Evolutionary conservation across 345 rosid genomes (phyloP).

Genomic region (Lumnitzera littorea): DNA sequence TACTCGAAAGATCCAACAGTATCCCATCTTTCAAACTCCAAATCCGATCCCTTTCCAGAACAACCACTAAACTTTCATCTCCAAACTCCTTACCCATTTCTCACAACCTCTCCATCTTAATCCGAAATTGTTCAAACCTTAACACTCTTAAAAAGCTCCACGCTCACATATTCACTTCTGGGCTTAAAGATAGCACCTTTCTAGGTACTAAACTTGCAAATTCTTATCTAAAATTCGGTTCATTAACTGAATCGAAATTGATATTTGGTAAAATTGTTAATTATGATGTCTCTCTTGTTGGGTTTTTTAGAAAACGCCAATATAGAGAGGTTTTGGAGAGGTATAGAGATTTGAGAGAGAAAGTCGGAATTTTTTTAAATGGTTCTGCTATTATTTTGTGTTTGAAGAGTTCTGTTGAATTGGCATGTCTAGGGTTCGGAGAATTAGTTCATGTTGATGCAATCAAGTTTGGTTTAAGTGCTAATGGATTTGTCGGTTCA

Average conservation of each 20-base stretch:
- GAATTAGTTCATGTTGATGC: conserved; percentile 23
- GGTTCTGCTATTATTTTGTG: conserved; percentile 12
- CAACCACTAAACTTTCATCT: too few relatives aligned
- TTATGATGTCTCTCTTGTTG: conserved; percentile 8
- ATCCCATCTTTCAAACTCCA: background rate
- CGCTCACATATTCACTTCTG: conserved; percentile 19
- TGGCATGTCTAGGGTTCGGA: conserved; percentile 18
- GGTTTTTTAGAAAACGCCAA: conserved; percentile 15
- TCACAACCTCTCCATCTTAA: conserved; percentile 8
- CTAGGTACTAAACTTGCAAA: conserved; percentile 15
- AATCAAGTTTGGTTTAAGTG: conserved; percentile 17
- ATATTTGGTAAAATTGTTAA: conserved; percentile 14
- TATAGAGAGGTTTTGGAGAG: conserved; percentile 20
- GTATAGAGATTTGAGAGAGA: conserved; percentile 16
- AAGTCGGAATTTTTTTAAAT: conserved; percentile 9
- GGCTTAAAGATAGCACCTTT: conserved; percentile 5
- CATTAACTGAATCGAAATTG: conserved; percentile 18
- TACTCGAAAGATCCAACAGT: background rate
- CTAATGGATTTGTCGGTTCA: conserved; percentile 18
- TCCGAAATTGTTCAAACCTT: conserved; percentile 14
- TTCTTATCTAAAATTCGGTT: conserved; percentile 16
- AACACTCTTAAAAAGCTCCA: conserved; percentile 17
- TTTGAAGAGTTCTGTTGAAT: conserved; percentile 20
- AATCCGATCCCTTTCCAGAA: too few relatives aligned
- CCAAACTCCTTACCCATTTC: background rate